Evolutionary conservation across 306 rosid species (phyloP).

Genomic region (Carpinus fangiana): DNA sequence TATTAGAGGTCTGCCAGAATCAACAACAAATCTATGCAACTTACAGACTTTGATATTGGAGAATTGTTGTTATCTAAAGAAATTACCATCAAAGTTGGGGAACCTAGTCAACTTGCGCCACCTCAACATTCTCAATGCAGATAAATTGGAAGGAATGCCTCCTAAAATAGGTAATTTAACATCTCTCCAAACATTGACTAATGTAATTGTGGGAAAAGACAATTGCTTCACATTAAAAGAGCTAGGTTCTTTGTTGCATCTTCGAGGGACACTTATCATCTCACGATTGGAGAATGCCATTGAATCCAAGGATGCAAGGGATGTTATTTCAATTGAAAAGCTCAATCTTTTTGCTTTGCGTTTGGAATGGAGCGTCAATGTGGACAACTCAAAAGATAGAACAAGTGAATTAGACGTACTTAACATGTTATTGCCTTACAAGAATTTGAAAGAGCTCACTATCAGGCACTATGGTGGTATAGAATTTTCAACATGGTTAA

Average conservation of each 20-base stretch:
- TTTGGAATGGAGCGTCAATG: neutral
- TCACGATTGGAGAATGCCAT: slow-evolving; percentile 9
- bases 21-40: neutral
- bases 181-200: neutral
- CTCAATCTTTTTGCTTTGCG: neutral
- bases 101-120: neutral
- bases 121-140: neutral
- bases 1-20: neutral
- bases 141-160: neutral
- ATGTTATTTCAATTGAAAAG: neutral
- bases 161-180: neutral
- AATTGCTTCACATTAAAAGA: neutral
- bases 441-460: neutral
- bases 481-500: slow-evolving; percentile 6
- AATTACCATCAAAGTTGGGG: neutral
- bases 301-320: neutral
- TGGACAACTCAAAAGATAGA: neutral
- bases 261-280: slow-evolving; percentile 1
- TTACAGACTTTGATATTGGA: slow-evolving; percentile 10
- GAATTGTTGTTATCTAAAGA: neutral
- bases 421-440: neutral
- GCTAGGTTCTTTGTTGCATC: neutral
- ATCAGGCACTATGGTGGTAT: neutral
- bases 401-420: neutral
- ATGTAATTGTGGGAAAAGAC: neutral